Evolutionary conservation across 2,329 filamentous ascomycete species (phyloP).

Genomic region (Huntiella decipiens): DNA sequence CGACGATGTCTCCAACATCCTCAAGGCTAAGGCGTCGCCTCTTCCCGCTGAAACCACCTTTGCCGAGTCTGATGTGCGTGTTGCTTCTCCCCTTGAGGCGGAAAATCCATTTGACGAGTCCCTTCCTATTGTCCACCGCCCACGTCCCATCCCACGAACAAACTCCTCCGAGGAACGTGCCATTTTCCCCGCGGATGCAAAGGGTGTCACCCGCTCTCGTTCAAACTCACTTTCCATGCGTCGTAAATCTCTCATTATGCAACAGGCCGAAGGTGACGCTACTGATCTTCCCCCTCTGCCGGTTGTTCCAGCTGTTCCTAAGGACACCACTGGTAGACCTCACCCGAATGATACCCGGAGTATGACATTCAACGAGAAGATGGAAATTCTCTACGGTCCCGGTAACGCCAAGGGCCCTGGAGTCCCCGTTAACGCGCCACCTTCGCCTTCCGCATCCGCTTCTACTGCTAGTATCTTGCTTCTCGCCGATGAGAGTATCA

Average conservation of each 20-base stretch:
- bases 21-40: constrained; percentile 7
- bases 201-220: constrained; percentile 25
- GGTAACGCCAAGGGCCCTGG: constrained; percentile 11
- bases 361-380: constrained; percentile 40
- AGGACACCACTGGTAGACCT: constrained; percentile 19
- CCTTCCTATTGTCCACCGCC: constrained; percentile 30
- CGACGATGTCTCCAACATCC: constrained; percentile 22
- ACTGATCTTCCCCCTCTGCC: constrained; percentile 34
- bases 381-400: constrained; percentile 24
- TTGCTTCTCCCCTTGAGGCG: neutral
- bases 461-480: constrained; percentile 20
- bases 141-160: constrained; percentile 35
- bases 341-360: constrained; percentile 34
- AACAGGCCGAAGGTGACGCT: constrained; percentile 25
- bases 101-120: neutral
- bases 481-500: constrained; percentile 16
- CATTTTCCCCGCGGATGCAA: constrained; percentile 28
- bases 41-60: neutral
- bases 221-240: constrained; percentile 24
- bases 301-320: constrained; percentile 19
- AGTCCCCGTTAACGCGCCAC: neutral
- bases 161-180: constrained; percentile 24
- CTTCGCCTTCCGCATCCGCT: constrained; percentile 12
- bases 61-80: neutral
- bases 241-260: constrained; percentile 19